Evolutionary conservation across 805 yeast genomes (phyloP), one percentile per base, ranked within the genome.

Genomic region (Monosporozyma siamensis): DNA sequence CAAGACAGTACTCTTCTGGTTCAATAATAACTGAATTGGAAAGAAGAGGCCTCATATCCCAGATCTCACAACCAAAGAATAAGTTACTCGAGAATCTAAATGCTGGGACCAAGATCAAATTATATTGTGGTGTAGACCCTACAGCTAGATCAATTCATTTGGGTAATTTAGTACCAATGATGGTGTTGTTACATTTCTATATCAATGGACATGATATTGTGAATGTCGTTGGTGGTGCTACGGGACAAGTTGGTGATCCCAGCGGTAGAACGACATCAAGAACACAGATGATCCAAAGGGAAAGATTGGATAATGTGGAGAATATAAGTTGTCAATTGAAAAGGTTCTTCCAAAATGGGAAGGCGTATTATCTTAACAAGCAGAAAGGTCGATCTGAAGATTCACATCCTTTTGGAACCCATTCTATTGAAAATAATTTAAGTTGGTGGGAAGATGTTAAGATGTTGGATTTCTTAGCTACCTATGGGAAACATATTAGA

Each of bases 101-200:
- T 8, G 22, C 44, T 25, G 56, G 55, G 2, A 46, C 46, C 11
- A 71, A 68, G 49, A 52, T 83, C 10, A 78, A 80, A 8, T 61
- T 87, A 6, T 90, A 90, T 61, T 82, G 95, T 60, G 98, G 98
- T 9, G 97, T 96, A 0, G 98, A 92, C 57, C 98, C 98, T 1
- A 80, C 95, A 0, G 97, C 97, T 1, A 68, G 58, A 38, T 88
- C 97, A 0, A 67, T 92, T 12, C 98, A 92, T 64, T 64, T 92
- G 50, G 98, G 98, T 3, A 92, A 92, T 54, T 65, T 92, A 41
- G 67, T 92, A 25, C 98, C 98, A 0, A 63, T 92, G 48, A 77
- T 92, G 80, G 76, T 86, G 1, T 64, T 90, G 36, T 66, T 92
- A 35, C 96, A 92, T 61, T 88, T 88, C 61, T 78, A 77, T 48